Evolutionary conservation across 345 rosid species (phyloP), one percentile per base, ranked within the genome.

Genomic region (Ceriops decandra): DNA sequence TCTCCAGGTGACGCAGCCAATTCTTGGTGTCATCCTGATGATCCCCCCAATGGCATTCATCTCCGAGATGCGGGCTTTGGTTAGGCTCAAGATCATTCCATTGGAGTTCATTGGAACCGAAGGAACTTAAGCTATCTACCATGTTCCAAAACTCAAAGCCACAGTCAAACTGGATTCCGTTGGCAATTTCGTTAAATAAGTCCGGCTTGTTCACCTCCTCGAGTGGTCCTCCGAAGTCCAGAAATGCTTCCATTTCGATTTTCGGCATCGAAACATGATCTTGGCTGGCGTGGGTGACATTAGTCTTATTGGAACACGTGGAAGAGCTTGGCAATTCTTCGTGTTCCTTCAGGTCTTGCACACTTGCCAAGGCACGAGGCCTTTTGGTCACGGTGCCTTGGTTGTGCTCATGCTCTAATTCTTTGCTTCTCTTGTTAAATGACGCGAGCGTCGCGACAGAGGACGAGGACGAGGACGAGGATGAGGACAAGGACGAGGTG

Each of bases 171-270:
- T 91, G 88, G 64, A 86, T 84, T 6, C 83, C 77, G 1, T 67
- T 9, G 16, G 1, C 52, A 2, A 53, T 28, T 33, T 74, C 73
- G 5, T 68, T 36, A 0, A 60, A 20, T 2, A 72, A 61, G 11
- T 83, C 79, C 0, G 95, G 90, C 63, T 89, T 84, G 74, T 84
- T 86, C 57, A 90, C 96, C 57, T 92, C 95, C 72, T 82, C 82
- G 21, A 73, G 36, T 33, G 66, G 56, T 32, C 46, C 77, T 31
- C 21, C 49, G 15, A 59, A 52, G 61, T 57, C 68, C 61, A 62
- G 64, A 27, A 66, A 31, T 2, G 73, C 49, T 27, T 47, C 79
- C 19, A 32, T 54, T 6, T 51, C 74, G 27, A 72, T 72, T 24
- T 67, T 59, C 8, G 66, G 60, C 64, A 26, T 26, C 2, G 80